phyloP scores from a whole-genome alignment of 2,329 filamentous ascomycete genomes.

The Fusarium equiseti region DNA sequence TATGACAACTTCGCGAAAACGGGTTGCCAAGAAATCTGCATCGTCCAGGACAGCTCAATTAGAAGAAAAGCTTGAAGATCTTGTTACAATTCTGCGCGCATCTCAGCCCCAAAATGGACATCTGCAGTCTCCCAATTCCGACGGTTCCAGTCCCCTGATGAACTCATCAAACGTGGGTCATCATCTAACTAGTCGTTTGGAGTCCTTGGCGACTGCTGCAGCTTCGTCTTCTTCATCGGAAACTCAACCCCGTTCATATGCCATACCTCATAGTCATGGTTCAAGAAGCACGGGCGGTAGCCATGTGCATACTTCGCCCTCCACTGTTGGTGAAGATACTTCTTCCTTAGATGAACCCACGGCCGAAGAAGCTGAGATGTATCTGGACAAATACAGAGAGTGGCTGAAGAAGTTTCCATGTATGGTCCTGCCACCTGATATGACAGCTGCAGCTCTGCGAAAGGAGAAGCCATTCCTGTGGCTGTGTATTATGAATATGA shows the following conservation, averaged over 20 bases:
- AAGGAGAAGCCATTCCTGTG: constrained; percentile 62
- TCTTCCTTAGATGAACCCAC: constrained; percentile 49
- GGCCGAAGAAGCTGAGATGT: constrained; percentile 54
- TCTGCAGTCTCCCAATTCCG: constrained; percentile 25
- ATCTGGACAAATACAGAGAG: constrained; percentile 57
- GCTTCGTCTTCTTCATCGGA: constrained; percentile 47
- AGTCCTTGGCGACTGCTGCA: constrained; percentile 54
- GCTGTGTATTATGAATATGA: constrained; percentile 62
- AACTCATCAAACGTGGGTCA: constrained; percentile 24
- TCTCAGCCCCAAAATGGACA: constrained; percentile 43
- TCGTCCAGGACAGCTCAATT: constrained; percentile 58
- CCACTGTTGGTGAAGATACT: constrained; percentile 34
- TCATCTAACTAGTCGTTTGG: constrained; percentile 50
- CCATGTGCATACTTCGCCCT: constrained; percentile 13
- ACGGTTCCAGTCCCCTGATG: constrained; percentile 17
- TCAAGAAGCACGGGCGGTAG: constrained; percentile 11
- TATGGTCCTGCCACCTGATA: constrained; percentile 54
- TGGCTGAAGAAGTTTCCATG: constrained; percentile 61
- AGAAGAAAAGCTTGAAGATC: constrained; percentile 63
- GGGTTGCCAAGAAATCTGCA: constrained; percentile 51
- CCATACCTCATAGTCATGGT: constrained; percentile 23
- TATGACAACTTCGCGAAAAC: constrained; percentile 57
- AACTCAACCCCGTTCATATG: constrained; percentile 19
- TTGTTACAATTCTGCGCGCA: constrained; percentile 59
- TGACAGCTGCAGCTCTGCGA: constrained; percentile 55